Percentiles rank a stretch among this genome's conserved stretches.
These are phyloP conservation scores for Epichloe festucae DNA, from an alignment of 2,329 filamentous ascomycete genomes.

Conservation along the genomic window DNA sequence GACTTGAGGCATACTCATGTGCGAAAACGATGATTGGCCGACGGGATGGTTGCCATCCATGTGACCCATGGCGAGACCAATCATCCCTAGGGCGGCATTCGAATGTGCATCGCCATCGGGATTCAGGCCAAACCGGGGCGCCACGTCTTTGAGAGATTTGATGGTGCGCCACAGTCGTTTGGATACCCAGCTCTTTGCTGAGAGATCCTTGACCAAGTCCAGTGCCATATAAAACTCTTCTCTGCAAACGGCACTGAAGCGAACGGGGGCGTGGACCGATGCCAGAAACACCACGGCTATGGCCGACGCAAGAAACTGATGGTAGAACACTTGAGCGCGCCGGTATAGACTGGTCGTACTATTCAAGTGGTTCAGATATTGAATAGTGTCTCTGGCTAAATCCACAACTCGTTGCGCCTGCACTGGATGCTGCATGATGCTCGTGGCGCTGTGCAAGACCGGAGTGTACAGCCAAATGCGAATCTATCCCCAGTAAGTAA, in stretches of 20 bases:
- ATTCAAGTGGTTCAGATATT: conserved; percentile 57
- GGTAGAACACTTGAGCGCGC: conserved; percentile 62
- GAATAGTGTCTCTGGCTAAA: conserved; percentile 64
- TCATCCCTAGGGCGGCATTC: conserved; percentile 41
- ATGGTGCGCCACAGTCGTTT: conserved; percentile 64
- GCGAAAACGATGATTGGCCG: conserved; percentile 16
- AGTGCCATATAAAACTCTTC: conserved; percentile 71
- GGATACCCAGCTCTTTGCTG: conserved; percentile 56
- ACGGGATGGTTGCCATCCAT: conserved; percentile 12
- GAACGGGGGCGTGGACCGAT: conserved; percentile 59
- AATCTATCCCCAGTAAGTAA: conserved; percentile 31
- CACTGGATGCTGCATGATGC: conserved; percentile 62
- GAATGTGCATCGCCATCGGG: conserved; percentile 36
- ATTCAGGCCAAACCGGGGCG: conserved; percentile 51
- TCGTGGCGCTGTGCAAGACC: conserved; percentile 70
- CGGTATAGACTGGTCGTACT: conserved; percentile 60
- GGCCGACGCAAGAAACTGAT: conserved; percentile 65
- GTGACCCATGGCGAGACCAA: conserved; percentile 33
- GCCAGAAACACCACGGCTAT: conserved; percentile 67
- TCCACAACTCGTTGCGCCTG: conserved; percentile 65
- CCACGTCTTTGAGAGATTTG: conserved; percentile 56
- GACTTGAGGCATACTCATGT: conserved; percentile 13
- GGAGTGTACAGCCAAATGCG: conserved; percentile 82
- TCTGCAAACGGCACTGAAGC: conserved; percentile 54
- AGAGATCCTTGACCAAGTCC: conserved; percentile 60